Evolutionary conservation across 495 filamentous ascomycete species (phyloP).

Genomic region (Talaromyces trachyspermus): DNA sequence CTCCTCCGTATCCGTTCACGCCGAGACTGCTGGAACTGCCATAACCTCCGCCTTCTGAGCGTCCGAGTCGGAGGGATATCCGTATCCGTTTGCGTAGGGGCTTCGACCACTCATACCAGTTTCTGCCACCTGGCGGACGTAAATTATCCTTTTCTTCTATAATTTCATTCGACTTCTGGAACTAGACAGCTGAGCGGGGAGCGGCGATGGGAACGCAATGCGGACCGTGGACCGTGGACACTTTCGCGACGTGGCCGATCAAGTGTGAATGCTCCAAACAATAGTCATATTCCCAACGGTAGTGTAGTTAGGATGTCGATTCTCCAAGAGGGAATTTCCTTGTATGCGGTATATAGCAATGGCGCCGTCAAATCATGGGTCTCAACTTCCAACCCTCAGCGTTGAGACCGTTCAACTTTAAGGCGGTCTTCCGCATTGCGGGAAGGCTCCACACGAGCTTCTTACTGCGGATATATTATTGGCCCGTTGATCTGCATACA

Average conservation of each 20-base stretch:
- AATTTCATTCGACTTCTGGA: neutral
- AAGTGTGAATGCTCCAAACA: neutral
- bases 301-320: neutral
- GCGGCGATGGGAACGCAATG: no score
- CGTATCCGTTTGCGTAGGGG: conserved; percentile 38
- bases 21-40: conserved; percentile 26
- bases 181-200: no score
- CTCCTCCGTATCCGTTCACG: conserved; percentile 24
- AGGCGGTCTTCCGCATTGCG: neutral
- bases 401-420: no score
- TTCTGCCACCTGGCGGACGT: neutral
- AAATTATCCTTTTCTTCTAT: neutral
- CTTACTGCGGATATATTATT: neutral
- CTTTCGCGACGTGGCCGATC: neutral
- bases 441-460: conserved; percentile 10
- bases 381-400: no score
- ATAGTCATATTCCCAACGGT: neutral
- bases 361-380: no score
- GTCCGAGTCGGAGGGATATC: conserved; percentile 31
- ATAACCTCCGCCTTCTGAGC: conserved; percentile 16
- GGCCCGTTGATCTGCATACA: neutral
- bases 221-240: no score
- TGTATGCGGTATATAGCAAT: neutral
- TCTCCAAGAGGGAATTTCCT: neutral
- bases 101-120: conserved; percentile 37